Percentiles rank a stretch among this genome's conserved stretches.
These are phyloP conservation scores for Cyberlindnera mississippiensis DNA, from an alignment of 805 yeast genomes.

Conservation along the genomic window DNA sequence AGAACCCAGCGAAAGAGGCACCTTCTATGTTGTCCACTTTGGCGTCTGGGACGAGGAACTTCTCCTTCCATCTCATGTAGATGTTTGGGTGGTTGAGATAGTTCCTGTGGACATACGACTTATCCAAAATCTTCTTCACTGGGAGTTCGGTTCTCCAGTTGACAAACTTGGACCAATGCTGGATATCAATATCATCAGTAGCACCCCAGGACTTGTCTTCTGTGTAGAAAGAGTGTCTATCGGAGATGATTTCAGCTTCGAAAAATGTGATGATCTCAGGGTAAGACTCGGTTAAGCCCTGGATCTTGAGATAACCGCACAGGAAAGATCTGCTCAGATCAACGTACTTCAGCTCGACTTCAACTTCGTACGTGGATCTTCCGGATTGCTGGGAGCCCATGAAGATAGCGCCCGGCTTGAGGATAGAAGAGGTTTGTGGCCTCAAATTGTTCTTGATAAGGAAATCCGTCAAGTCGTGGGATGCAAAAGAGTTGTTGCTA, in stretches of 20 bases:
- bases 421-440: slow-evolving; percentile 35
- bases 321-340: slow-evolving; percentile 48
- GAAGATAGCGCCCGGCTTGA: slow-evolving; percentile 60
- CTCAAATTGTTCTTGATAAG: slow-evolving; percentile 9
- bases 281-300: slow-evolving; percentile 60
- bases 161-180: slow-evolving; percentile 62
- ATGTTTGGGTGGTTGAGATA: slow-evolving; percentile 44
- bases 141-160: slow-evolving; percentile 34
- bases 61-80: slow-evolving; percentile 95
- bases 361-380: slow-evolving; percentile 57
- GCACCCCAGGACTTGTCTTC: slow-evolving; percentile 48
- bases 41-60: slow-evolving; percentile 80
- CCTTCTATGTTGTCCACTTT: slow-evolving; percentile 45
- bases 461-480: slow-evolving; percentile 3
- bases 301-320: slow-evolving; percentile 64
- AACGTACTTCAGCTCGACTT: slow-evolving; percentile 66
- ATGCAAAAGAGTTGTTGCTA: neutral
- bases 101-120: slow-evolving; percentile 26
- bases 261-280: slow-evolving; percentile 76
- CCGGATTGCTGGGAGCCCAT: slow-evolving; percentile 72
- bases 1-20: slow-evolving; percentile 91
- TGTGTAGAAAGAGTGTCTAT: slow-evolving; percentile 42
- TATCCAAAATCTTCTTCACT: slow-evolving; percentile 14
- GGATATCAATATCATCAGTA: slow-evolving; percentile 53
- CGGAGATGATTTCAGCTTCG: slow-evolving; percentile 61